Evolutionary conservation across 192 early-diverging fungal genomes (phyloP).

Genomic region (Podila epicladia): DNA sequence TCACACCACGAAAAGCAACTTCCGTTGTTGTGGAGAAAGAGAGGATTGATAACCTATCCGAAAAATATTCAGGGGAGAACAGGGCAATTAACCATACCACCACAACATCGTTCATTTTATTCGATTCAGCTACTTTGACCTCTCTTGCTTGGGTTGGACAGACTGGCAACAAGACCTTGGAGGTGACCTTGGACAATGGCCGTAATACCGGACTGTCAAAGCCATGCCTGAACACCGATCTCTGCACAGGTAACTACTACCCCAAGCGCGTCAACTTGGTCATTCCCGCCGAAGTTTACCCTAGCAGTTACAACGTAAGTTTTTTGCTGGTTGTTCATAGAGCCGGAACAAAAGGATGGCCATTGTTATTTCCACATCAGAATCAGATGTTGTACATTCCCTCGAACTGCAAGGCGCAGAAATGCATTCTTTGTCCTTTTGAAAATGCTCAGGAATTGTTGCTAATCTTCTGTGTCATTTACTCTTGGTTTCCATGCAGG

Average conservation of each 20-base stretch:
- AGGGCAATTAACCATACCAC: neutral
- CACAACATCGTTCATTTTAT: neutral
- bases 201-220: slow-evolving; percentile 10
- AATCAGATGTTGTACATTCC: neutral
- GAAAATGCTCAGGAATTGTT: neutral
- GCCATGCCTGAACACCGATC: slow-evolving; percentile 15
- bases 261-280: slow-evolving; percentile 41
- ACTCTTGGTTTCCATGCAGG: neutral
- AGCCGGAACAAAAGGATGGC: neutral
- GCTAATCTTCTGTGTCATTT: neutral
- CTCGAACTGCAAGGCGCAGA: too few relatives aligned
- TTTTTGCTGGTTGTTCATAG: neutral
- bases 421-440: too few relatives aligned
- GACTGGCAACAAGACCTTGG: slow-evolving; percentile 31
- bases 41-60: slow-evolving; percentile 7
- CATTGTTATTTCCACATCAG: neutral
- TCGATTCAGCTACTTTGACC: slow-evolving; percentile 20
- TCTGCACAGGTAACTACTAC: slow-evolving; percentile 30
- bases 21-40: too few relatives aligned
- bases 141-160: slow-evolving; percentile 23
- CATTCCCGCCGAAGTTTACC: slow-evolving; percentile 11
- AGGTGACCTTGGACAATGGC: slow-evolving; percentile 22
- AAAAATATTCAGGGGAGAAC: too few relatives aligned
- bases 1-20: neutral
- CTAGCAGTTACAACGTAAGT: slow-evolving; percentile 41